A percentile compares a stretch with the other conserved stretches of the same genome.
Evolutionary conservation across 202 grass and related monocot species (phyloP).

Genomic region (Saccharum hybrid): DNA sequence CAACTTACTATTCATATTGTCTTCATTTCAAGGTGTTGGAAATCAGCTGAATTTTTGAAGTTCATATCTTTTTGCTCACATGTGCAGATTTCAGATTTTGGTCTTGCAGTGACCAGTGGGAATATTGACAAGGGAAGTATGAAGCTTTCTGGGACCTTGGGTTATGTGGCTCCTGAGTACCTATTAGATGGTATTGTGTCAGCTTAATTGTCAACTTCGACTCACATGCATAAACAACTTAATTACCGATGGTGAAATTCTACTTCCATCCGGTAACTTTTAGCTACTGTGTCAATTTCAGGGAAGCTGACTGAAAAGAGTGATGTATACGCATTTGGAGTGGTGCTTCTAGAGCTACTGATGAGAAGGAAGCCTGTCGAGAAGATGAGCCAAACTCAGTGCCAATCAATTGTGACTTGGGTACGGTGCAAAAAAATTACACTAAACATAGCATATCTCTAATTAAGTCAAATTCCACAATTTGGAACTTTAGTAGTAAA

Average conservation of each 20-base stretch:
- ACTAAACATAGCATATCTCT: background rate
- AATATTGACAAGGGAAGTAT: conserved; percentile 65
- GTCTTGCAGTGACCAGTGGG: conserved; percentile 76
- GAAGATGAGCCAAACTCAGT: conserved; percentile 75
- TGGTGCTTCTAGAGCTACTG: conserved; percentile 89
- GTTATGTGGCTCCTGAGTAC: conserved; percentile 95
- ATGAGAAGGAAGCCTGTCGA: conserved; percentile 92
- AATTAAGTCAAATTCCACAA: background rate
- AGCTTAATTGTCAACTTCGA: conserved; percentile 33
- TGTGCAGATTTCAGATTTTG: conserved; percentile 96
- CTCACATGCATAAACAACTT: conserved; percentile 3
- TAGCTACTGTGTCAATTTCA: conserved; percentile 44
- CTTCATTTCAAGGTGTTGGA: conserved; percentile 3
- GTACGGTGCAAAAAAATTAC: conserved; percentile 42
- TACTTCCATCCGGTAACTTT: conserved; percentile 14
- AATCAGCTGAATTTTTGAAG: conserved; percentile 12
- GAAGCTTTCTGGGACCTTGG: conserved; percentile 85
- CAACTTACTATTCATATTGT: conserved; percentile 35
- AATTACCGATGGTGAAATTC: background rate
- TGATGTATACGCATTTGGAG: conserved; percentile 91
- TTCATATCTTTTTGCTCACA: conserved; percentile 11
- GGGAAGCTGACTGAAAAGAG: conserved; percentile 97
- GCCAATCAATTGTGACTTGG: conserved; percentile 94
- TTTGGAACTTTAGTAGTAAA: background rate
- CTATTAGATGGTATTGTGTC: conserved; percentile 69